Conservation (phyloP, 1,284 basidiomycete genomes). For the Boletus semigastroideus region DNA sequence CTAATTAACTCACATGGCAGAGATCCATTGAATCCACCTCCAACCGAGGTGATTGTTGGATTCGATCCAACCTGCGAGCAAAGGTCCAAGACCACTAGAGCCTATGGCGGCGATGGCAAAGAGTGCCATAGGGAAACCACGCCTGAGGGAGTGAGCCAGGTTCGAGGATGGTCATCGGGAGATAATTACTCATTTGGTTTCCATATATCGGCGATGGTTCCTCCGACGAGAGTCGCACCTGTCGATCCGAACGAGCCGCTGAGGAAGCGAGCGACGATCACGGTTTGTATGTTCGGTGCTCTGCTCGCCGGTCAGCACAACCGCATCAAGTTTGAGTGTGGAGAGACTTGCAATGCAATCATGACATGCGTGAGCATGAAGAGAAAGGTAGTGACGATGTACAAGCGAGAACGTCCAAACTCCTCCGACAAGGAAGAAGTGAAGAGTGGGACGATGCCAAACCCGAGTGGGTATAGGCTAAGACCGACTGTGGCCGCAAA, state of each 20-base stretch:
- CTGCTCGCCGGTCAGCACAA: conserved; percentile 15
- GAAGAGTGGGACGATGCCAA: conserved; percentile 48
- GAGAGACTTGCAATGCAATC: conserved; percentile 37
- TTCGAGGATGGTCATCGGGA: not conserved
- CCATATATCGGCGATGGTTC: conserved; percentile 56
- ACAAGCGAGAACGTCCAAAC: conserved; percentile 48
- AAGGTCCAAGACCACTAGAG: conserved; percentile 53
- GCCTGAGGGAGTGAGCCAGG: conserved; percentile 34
- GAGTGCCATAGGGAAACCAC: conserved; percentile 59
- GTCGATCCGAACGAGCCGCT: conserved; percentile 44
- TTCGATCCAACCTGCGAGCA: conserved; percentile 58
- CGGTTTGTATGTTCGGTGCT: conserved; percentile 32
- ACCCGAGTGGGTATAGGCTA: conserved; percentile 46
- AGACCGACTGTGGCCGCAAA: conserved; percentile 39
- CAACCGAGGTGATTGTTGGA: conserved; percentile 49
- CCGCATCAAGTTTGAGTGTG: not conserved
- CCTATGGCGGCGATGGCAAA: conserved; percentile 50
- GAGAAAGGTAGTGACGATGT: conserved; percentile 39
- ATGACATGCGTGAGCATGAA: conserved; percentile 43
- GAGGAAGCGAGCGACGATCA: conserved; percentile 32
- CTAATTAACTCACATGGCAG: conserved; percentile 42
- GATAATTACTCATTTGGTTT: conserved; percentile 28
- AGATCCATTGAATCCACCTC: conserved; percentile 75
- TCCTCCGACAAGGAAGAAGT: conserved; percentile 53
- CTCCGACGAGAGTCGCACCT: conserved; percentile 64